Evolutionary conservation across 2,329 filamentous ascomycete genomes (phyloP).

Genomic region (Ophiostoma pallidulum): DNA sequence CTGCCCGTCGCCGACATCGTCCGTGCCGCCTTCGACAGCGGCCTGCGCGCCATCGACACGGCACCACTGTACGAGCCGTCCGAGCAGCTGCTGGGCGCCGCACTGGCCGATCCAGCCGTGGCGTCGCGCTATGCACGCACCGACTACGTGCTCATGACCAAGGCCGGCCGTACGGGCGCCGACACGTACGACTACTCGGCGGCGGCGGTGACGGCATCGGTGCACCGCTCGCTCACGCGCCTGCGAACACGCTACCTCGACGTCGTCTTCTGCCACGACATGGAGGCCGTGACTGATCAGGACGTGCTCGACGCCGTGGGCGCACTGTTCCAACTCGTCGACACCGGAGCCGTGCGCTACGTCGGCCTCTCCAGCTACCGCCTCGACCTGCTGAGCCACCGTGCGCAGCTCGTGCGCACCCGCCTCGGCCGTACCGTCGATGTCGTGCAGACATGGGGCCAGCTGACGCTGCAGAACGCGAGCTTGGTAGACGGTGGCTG

Average conservation of each 20-base stretch:
- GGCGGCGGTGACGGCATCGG: not conserved
- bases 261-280: conserved; percentile 10
- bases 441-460: conserved; percentile 8
- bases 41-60: conserved; percentile 5
- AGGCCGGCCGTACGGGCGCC: not conserved
- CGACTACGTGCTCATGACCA: conserved; percentile 9
- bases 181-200: conserved; percentile 5
- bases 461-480: conserved; percentile 4
- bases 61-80: conserved; percentile 7
- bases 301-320: conserved; percentile 3
- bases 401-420: not conserved
- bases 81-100: conserved; percentile 5
- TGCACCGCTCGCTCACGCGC: not conserved
- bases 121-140: conserved; percentile 5
- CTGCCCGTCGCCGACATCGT: conserved; percentile 5
- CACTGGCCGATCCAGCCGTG: not conserved
- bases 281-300: conserved; percentile 5
- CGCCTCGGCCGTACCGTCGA: not conserved
- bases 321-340: not conserved
- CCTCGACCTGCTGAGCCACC: conserved; percentile 2
- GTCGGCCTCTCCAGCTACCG: conserved; percentile 9
- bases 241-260: conserved; percentile 1
- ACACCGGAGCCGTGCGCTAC: not conserved
- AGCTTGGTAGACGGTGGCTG: not conserved
- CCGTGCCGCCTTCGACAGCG: conserved; percentile 2